Evolutionary conservation across 306 rosid genomes (phyloP).

Genomic region (Vachellia collinsii): DNA sequence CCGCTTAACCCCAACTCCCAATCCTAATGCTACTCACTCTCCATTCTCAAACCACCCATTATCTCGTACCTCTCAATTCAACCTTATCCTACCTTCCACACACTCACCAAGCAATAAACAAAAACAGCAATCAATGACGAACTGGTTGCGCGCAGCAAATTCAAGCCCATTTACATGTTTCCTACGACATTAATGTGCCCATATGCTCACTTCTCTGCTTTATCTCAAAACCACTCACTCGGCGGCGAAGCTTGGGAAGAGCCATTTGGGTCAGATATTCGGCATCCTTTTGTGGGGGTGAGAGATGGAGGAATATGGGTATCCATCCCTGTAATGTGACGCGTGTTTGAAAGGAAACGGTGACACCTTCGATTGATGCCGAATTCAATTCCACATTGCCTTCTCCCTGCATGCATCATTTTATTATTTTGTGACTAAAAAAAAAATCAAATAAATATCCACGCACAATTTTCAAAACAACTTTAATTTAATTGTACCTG

Average conservation of each 20-base stretch:
- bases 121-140: background rate
- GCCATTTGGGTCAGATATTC: background rate
- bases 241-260: background rate
- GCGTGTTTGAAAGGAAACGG: conserved; percentile 38
- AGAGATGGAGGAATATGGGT: background rate
- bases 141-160: background rate
- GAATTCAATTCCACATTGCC: background rate
- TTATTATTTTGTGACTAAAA: background rate
- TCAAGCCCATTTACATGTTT: background rate
- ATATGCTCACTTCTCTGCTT: conserved; percentile 23
- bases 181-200: background rate
- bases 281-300: background rate
- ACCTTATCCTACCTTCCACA: background rate
- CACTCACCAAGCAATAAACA: background rate
- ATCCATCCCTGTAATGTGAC: conserved; percentile 2
- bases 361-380: conserved; percentile 25
- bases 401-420: background rate
- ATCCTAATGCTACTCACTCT: background rate
- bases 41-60: background rate
- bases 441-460: background rate
- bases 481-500: too few relatives aligned
- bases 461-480: background rate
- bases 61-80: background rate
- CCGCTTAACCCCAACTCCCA: background rate
- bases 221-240: background rate